Base-by-base conservation (phyloP, 257 asterid species). In the Cinchona pubescens region DNA sequence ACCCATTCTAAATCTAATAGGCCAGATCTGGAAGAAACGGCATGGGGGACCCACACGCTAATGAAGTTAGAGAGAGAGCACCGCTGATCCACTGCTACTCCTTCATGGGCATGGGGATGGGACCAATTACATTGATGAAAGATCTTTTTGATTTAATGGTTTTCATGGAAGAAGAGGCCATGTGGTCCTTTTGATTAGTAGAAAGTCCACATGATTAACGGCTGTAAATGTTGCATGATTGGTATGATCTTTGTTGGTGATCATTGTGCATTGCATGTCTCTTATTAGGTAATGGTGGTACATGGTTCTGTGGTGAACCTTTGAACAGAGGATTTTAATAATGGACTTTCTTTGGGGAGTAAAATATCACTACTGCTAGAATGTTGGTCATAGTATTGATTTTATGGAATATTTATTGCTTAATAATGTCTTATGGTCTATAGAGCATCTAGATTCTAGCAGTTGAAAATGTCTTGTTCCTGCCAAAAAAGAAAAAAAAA, bases 1-100 rank as follows among this genome's bases (percentile, higher is more conserved):
- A 55, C 63, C 35, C 32, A 25, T 58, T 58, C 35, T 0, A 58
- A n/a, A 25, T 23, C 0, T 5, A 5, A 3, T 48, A 34, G 61
- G 34, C 63, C 10, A 40, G 61, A 67, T 67, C 74, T 12, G 67
- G 37, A 46, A 51, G 70, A 71, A 58, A n/a, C 25, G 66, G 23
- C 45, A 40, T 12, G 19, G 11, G 29, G 79, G 75, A 6, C 75
- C 79, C 74, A 76, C 71, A 12, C 40, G 69, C 14, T 15, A 15
- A 45, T 45, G n/a, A 38, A 68, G 61, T 45, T 51, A 38, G 34
- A 27, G 23, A 74, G 67, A 37, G 8, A 40, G 8, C 45, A 56
- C 62, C 32, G n/a, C 21, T 34, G 3, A 27, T 76, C 67, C 62
- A 55, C 29, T 1, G 3, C n/a, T 49, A 14, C 3, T 49, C 16